phyloP scores from a whole-genome alignment of 2,329 filamentous ascomycete species.

The Fusarium temperatum region DNA sequence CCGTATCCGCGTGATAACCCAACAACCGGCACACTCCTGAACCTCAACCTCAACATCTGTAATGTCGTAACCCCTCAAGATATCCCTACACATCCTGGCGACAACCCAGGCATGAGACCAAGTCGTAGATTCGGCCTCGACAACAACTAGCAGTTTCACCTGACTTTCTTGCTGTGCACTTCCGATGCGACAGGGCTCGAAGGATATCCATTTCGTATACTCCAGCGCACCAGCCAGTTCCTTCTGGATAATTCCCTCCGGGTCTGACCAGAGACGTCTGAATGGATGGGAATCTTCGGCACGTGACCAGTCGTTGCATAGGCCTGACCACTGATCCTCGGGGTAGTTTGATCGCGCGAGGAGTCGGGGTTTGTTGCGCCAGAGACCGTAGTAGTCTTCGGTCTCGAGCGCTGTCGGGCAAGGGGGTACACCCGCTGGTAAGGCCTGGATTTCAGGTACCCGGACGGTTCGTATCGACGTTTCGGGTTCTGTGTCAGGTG shows the following conservation, averaged over 20 bases:
- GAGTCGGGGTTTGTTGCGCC: not conserved
- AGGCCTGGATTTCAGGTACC: not conserved
- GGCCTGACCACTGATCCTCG: not conserved
- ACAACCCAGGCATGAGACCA: not conserved
- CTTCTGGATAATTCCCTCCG: not conserved
- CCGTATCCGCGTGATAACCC: not conserved
- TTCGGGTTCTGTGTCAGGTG: fast-evolving
- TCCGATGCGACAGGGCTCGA: not conserved
- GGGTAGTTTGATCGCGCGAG: not conserved
- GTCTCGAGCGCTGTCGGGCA: not conserved
- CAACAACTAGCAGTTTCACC: not conserved
- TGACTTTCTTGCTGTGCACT: not conserved
- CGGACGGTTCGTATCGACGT: not conserved
- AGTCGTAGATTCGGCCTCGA: not conserved
- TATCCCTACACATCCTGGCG: not conserved
- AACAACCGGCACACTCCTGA: not conserved
- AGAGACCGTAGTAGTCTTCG: not conserved
- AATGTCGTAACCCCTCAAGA: not conserved
- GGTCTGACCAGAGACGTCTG: not conserved
- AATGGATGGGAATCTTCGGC: not conserved
- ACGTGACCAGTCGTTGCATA: not conserved
- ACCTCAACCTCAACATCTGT: not conserved
- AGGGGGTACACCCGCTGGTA: not conserved
- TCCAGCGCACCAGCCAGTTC: not conserved
- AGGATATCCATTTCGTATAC: not conserved